Percentiles rank a stretch among this genome's conserved stretches.
These are phyloP conservation scores for Pelargonium australe DNA, from an alignment of 441 rosid species.

Conservation along the genomic window DNA sequence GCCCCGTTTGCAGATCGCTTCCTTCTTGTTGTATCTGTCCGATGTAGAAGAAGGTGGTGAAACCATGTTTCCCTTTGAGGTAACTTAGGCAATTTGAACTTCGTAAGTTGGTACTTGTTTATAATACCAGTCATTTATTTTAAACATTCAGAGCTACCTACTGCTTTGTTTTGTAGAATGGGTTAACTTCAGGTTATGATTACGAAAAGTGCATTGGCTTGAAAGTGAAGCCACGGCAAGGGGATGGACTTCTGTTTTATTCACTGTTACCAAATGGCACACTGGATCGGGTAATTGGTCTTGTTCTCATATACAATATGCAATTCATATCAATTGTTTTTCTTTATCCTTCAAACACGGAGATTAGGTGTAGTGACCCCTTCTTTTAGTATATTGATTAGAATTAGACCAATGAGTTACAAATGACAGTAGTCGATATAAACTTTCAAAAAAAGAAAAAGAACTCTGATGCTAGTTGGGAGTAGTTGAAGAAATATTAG, in stretches of 20 bases:
- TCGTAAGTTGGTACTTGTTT: neutral
- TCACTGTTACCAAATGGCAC: constrained; percentile 70
- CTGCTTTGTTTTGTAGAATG: constrained; percentile 41
- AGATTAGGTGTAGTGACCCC: neutral
- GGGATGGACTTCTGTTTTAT: constrained; percentile 77
- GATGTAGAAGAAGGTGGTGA: constrained; percentile 89
- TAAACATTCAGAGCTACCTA: neutral
- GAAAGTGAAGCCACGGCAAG: constrained; percentile 73
- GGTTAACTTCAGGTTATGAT: constrained; percentile 40
- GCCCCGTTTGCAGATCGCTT: constrained; percentile 47
- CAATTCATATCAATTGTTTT: constrained; percentile 8
- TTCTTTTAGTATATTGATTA: no score
- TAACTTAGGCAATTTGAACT: constrained; percentile 22
- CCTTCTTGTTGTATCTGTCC: constrained; percentile 74
- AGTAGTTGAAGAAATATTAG: no score
- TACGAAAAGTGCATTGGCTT: constrained; percentile 59
- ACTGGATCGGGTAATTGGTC: constrained; percentile 54
- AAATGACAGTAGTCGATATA: no score
- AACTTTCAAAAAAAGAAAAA: no score
- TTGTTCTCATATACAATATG: neutral
- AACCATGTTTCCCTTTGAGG: constrained; percentile 87
- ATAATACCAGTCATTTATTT: constrained; percentile 4
- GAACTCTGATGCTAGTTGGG: no score
- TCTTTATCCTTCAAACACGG: neutral
- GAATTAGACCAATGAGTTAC: no score